These are phyloP conservation scores for Chlamydomonas applanata DNA, from an alignment of 139 green algal species.

Conservation along the genomic window DNA sequence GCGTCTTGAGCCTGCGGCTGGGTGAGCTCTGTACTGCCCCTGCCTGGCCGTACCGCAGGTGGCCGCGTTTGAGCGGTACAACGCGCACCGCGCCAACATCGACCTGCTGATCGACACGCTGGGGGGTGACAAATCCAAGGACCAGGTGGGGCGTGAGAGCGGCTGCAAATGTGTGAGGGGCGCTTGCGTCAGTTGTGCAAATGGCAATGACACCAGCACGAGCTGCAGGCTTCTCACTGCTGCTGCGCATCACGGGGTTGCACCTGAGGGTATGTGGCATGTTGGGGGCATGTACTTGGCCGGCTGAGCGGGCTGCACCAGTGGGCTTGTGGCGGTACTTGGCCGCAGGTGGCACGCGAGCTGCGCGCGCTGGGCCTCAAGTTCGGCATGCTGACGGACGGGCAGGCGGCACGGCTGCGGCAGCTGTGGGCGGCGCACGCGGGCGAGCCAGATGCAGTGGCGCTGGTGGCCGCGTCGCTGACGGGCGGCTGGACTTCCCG, in stretches of 20 bases:
- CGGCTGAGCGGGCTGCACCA: too few relatives aligned
- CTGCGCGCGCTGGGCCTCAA: constrained; percentile 37
- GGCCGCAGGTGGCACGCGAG: constrained; percentile 20
- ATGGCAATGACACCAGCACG: background rate
- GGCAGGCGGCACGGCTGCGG: constrained; percentile 37
- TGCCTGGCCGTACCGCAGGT: constrained; percentile 1
- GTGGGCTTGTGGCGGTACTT: too few relatives aligned
- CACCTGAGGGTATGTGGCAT: too few relatives aligned
- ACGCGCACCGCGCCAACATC: constrained; percentile 20
- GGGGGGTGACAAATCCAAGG: background rate
- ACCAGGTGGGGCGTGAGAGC: background rate
- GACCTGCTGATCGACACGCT: constrained; percentile 19
- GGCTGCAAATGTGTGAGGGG: background rate
- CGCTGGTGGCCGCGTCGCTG: constrained; percentile 29
- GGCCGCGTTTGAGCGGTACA: constrained; percentile 37
- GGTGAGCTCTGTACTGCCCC: too few relatives aligned
- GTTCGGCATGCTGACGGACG: constrained; percentile 37
- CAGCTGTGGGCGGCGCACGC: constrained; percentile 25
- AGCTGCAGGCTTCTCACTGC: background rate
- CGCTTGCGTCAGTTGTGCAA: background rate
- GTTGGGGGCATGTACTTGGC: too few relatives aligned
- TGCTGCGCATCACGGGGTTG: too few relatives aligned
- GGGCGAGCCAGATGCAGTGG: constrained; percentile 16
- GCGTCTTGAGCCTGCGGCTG: too few relatives aligned
- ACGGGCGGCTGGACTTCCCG: constrained; percentile 25